These are phyloP conservation scores for Neurospora sp. DNA, from an alignment of 495 filamentous ascomycete species.

Conservation along the genomic window DNA sequence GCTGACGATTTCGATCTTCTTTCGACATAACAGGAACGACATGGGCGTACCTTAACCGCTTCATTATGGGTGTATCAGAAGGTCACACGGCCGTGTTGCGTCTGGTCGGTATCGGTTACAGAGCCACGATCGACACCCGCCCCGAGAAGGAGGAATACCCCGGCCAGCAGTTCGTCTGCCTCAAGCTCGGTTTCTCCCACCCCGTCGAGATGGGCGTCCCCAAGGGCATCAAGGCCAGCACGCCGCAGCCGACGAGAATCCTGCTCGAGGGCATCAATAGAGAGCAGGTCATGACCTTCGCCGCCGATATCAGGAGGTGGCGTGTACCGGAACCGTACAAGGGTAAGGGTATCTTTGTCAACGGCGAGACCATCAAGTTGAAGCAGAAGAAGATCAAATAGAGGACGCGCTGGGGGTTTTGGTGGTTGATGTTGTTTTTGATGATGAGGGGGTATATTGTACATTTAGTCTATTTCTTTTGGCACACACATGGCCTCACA, in stretches of 20 bases:
- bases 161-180: slow-evolving; percentile 75
- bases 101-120: slow-evolving; percentile 93
- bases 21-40: slow-evolving; percentile 56
- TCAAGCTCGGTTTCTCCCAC: slow-evolving; percentile 96
- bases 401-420: slow-evolving; percentile 13
- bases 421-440: neutral
- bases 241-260: slow-evolving; percentile 88
- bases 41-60: slow-evolving; percentile 79
- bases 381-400: slow-evolving; percentile 99
- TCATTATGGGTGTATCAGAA: slow-evolving; percentile 89
- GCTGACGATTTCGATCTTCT: neutral
- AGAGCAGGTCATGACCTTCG: slow-evolving; percentile 78
- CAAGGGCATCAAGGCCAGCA: slow-evolving; percentile 72
- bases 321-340: slow-evolving; percentile 94
- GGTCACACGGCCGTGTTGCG: slow-evolving; percentile 88
- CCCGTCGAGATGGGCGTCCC: slow-evolving; percentile 83
- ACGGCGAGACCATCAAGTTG: slow-evolving; percentile 92
- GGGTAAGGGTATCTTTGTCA: slow-evolving; percentile 97
- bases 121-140: slow-evolving; percentile 76
- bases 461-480: slow-evolving; percentile 6
- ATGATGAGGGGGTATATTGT: slow-evolving; percentile 1
- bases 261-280: slow-evolving; percentile 81
- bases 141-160: slow-evolving; percentile 60
- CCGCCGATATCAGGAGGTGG: slow-evolving; percentile 80
- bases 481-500: neutral